Evolutionary conservation across 2,329 filamentous ascomycete genomes (phyloP), one percentile per base, ranked within the genome.

Genomic region (Gremmenia infestans): DNA sequence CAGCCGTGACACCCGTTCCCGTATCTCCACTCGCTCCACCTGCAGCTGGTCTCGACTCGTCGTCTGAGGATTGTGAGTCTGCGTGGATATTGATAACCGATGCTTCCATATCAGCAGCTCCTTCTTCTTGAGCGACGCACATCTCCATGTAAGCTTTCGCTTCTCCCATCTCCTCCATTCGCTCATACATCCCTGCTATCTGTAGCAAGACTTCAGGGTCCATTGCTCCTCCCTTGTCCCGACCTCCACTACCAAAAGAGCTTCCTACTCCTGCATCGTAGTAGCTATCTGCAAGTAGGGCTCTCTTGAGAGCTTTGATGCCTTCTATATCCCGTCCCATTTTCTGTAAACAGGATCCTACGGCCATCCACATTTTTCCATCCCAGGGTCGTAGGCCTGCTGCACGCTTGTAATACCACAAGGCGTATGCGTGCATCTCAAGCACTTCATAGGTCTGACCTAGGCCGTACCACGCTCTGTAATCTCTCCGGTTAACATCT

Each of bases 351-450:
- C 93, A 97, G 36, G 89, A 89, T 9, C 90, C 94, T 5, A 99
- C 91, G 0, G 94, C 94, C 76, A 94, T 88, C 94, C 94, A 99
- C 89, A 99, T 96, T 72, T 97, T 97, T 0, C 92, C 90, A 65
- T 99, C 94, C 79, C 93, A 97, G 0, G 93, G 91, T n/a, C 92
- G 85, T 1, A 99, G 78, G 0, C 91, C 90, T 0, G 93, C 93
- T 0, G 94, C 94, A 55, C 94, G 91, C 69, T 97, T 95, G 76
- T 96, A 97, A 73, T 99, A 99, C 81, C 94, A 97, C 0, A 99
- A 76, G 1, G 93, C 92, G 71, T 99, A 99, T 45, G 92, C 91
- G 69, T 96, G 90, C 91, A 97, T 97, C 73, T 99, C 94, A 8
- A 99, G 81, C 64, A 99, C 89, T 72, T 99, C 94, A 68, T 99